phyloP scores from a whole-genome alignment of 129 eudicot genomes.

The Glebionis coronaria region DNA sequence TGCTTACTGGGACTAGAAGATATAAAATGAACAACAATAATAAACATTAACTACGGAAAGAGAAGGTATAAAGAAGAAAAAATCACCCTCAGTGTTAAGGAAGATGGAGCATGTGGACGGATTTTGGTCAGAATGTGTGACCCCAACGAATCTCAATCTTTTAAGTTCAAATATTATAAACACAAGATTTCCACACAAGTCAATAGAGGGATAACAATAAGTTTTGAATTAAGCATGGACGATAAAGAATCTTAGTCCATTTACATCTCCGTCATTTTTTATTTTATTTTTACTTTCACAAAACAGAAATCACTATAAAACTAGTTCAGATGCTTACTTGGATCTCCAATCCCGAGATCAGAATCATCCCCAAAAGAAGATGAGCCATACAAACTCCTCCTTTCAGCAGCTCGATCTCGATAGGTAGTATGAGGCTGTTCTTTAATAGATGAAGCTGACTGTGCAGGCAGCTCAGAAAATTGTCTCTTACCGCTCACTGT shows the following conservation, averaged over 20 bases:
- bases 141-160: conserved; percentile 89
- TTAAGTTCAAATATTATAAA: conserved; percentile 35
- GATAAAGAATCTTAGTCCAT: conserved; percentile 32
- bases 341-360: conserved; percentile 51
- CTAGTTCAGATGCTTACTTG: conserved; percentile 57
- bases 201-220: conserved; percentile 36
- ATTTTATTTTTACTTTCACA: conserved; percentile 12
- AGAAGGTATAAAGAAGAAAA: no score
- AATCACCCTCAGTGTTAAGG: no score
- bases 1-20: no score
- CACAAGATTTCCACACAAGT: conserved; percentile 50
- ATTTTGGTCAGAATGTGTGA: no score
- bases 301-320: background rate
- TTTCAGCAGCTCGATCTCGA: conserved; percentile 94
- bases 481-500: conserved; percentile 81
- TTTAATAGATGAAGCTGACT: conserved; percentile 38
- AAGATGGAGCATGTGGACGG: no score
- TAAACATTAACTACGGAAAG: no score
- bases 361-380: conserved; percentile 66
- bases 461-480: conserved; percentile 85
- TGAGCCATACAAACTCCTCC: conserved; percentile 87
- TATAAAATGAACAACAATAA: no score
- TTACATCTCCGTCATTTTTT: conserved; percentile 10
- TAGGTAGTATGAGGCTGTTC: conserved; percentile 67
- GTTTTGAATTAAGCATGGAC: no score